phyloP scores from a whole-genome alignment of 1,284 basidiomycete genomes.

The Pseudozyma thailandica region DNA sequence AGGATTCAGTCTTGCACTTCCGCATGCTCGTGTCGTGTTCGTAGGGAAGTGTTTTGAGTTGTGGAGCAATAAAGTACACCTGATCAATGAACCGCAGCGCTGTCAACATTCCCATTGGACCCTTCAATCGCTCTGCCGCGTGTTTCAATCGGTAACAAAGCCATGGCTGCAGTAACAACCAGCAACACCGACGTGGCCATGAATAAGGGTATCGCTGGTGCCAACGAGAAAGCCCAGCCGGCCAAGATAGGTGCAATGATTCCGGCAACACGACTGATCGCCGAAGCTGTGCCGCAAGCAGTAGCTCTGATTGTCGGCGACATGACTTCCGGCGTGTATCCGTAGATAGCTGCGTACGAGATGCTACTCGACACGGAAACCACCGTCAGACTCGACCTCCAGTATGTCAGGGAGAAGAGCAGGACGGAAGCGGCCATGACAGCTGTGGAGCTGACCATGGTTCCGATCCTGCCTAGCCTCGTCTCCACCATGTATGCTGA shows the following conservation, averaged over 20 bases:
- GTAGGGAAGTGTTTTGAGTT: too few relatives aligned
- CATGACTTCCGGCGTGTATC: constrained; percentile 65
- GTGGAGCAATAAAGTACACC: too few relatives aligned
- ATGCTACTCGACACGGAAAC: constrained; percentile 58
- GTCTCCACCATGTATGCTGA: constrained; percentile 90
- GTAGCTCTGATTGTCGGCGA: constrained; percentile 58
- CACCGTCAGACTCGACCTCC: constrained; percentile 33
- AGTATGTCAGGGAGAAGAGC: constrained; percentile 44
- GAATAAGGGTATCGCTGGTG: constrained; percentile 37
- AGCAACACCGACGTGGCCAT: constrained; percentile 35
- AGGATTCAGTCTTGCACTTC: too few relatives aligned
- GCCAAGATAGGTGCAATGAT: constrained; percentile 63
- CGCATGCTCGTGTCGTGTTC: too few relatives aligned
- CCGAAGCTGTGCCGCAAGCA: constrained; percentile 60
- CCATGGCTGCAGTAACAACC: constrained; percentile 34
- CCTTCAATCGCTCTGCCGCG: constrained; percentile 20
- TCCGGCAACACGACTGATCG: constrained; percentile 60
- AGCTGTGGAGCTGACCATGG: constrained; percentile 71
- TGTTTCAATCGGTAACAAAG: constrained; percentile 50
- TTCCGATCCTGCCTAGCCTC: constrained; percentile 76
- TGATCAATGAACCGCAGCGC: too few relatives aligned
- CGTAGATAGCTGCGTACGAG: constrained; percentile 65
- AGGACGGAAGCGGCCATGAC: constrained; percentile 51
- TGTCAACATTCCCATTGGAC: constrained; percentile 1
- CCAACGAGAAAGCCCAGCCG: constrained; percentile 44